These are phyloP conservation scores for Neospermospora avenae DNA, from an alignment of 2,329 filamentous ascomycete species.

Conservation along the genomic window DNA sequence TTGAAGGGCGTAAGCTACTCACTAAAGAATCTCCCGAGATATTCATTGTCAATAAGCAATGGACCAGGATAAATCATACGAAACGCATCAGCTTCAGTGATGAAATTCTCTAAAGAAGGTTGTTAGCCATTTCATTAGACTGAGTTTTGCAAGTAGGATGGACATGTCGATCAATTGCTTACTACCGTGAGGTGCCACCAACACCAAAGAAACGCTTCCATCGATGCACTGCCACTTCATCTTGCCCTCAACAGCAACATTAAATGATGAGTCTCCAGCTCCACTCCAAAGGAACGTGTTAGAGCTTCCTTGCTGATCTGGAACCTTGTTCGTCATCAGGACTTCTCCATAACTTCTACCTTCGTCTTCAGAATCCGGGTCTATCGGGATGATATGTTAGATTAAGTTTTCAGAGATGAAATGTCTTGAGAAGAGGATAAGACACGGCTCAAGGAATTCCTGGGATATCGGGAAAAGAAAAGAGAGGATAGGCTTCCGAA, in stretches of 20 bases:
- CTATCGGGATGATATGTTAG: no score
- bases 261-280: neutral
- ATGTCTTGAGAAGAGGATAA: no score
- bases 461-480: no score
- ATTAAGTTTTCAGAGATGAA: no score
- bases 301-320: slow-evolving; percentile 2
- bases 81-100: neutral
- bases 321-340: neutral
- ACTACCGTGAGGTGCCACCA: neutral
- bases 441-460: no score
- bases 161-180: neutral
- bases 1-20: neutral
- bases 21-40: neutral
- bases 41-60: neutral
- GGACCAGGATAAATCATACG: neutral
- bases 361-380: neutral
- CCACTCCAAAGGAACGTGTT: neutral
- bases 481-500: no score
- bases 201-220: neutral
- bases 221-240: slow-evolving; percentile 4
- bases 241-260: neutral
- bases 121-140: neutral
- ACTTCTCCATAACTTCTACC: neutral
- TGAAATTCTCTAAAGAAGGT: neutral
- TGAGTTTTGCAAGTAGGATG: neutral